Conservation (phyloP, 2,329 filamentous ascomycete species). For the Trichoderma afroharzianum region DNA sequence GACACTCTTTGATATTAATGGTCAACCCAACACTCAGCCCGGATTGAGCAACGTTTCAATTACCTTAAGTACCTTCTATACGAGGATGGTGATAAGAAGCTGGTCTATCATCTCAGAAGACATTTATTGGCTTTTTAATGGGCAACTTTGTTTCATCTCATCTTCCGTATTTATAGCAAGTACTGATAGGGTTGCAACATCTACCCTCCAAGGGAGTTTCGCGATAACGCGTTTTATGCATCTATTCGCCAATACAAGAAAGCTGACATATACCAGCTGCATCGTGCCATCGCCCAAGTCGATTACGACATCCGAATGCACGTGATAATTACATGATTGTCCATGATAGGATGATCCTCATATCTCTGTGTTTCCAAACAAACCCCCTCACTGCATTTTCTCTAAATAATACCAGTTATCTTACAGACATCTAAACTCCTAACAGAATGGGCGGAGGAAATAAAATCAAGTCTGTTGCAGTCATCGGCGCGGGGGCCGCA, state of each 20-base stretch:
- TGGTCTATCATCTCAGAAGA: background rate
- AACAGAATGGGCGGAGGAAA: conserved; percentile 15
- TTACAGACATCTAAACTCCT: background rate
- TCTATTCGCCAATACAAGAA: background rate
- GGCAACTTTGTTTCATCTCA: background rate
- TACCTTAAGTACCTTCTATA: background rate
- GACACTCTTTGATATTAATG: background rate
- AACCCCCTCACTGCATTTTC: background rate
- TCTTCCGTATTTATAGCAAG: background rate
- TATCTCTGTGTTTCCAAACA: background rate
- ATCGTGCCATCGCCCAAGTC: conserved; percentile 15
- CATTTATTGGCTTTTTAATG: background rate
- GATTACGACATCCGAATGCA: conserved; percentile 15
- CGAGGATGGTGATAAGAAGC: background rate
- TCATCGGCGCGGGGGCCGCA: conserved; percentile 18
- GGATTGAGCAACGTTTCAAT: background rate
- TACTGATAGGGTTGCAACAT: background rate
- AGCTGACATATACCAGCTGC: background rate
- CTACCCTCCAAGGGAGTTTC: background rate
- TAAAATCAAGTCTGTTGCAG: conserved; percentile 16
- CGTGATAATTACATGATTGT: conserved; percentile 11
- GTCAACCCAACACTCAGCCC: too few species aligned
- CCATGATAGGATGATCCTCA: background rate
- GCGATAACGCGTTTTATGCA: conserved; percentile 9
- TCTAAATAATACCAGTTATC: background rate